A percentile compares a stretch with the other conserved stretches of the same genome.
Conservation (phyloP, 345 rosid species). For the Salix caprea region DNA sequence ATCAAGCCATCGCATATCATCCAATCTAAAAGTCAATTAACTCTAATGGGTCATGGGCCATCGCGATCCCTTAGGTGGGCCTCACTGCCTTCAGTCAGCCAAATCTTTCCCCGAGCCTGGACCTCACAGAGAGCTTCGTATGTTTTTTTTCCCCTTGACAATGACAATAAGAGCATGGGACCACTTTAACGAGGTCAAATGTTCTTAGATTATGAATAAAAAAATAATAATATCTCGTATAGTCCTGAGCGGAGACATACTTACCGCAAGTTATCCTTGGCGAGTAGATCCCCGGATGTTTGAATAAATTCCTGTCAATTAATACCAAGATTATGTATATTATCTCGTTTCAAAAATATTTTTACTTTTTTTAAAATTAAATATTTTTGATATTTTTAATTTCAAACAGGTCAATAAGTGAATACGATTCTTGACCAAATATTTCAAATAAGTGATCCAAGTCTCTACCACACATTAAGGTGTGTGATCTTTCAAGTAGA, state of each 20-base stretch:
- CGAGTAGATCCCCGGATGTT: too few species aligned
- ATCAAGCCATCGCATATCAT: neutral
- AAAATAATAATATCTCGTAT: neutral
- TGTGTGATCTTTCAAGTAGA: neutral
- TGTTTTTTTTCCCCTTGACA: constrained; percentile 19
- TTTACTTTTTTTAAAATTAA: too few species aligned
- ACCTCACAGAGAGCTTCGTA: constrained; percentile 19
- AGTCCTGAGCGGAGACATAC: too few species aligned
- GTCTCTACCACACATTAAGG: neutral
- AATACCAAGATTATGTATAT: too few species aligned
- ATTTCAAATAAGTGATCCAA: neutral
- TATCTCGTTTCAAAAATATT: too few species aligned
- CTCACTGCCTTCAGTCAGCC: neutral
- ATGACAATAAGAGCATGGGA: constrained; percentile 1
- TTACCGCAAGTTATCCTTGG: too few species aligned
- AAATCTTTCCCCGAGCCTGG: constrained; percentile 20
- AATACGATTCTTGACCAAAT: neutral
- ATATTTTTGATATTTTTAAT: too few species aligned
- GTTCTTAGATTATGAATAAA: neutral
- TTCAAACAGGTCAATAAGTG: neutral
- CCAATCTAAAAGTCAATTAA: neutral
- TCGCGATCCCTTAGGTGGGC: neutral
- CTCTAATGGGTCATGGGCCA: neutral
- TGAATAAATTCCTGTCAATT: too few species aligned
- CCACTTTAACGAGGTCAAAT: neutral